Percentiles rank a stretch among this genome's conserved stretches.
Evolutionary conservation across 129 eudicot genomes (phyloP).

Genomic region (Rutidosis leptorrhynchoides): DNA sequence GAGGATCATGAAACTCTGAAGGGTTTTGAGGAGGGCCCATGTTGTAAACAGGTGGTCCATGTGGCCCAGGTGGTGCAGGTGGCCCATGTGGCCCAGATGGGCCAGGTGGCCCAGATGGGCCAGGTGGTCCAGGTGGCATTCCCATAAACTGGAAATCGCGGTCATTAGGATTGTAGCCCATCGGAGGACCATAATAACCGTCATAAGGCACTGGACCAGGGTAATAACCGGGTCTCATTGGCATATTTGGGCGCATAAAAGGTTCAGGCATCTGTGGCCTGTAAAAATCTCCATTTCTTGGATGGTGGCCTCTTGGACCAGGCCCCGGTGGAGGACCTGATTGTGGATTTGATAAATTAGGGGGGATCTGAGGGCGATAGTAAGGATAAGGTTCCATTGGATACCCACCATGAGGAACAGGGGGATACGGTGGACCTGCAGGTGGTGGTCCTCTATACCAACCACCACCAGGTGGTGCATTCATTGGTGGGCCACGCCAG

Average conservation of each 20-base stretch:
- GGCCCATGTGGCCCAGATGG: no score
- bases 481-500: constrained; percentile 91
- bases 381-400: constrained; percentile 88
- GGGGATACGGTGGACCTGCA: constrained; percentile 74
- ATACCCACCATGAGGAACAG: constrained; percentile 70
- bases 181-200: constrained; percentile 83
- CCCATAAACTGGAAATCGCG: constrained; percentile 84
- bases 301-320: constrained; percentile 80
- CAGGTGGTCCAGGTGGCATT: constrained; percentile 73
- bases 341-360: constrained; percentile 66
- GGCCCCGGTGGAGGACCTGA: constrained; percentile 56
- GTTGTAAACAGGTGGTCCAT: constrained; percentile 62
- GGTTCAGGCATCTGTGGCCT: constrained; percentile 72
- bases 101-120: no score
- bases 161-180: constrained; percentile 79
- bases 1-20: constrained; percentile 48
- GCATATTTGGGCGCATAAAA: constrained; percentile 78
- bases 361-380: constrained; percentile 82
- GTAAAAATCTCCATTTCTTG: constrained; percentile 74
- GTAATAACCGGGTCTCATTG: constrained; percentile 81
- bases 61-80: constrained; percentile 52
- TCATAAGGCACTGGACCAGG: constrained; percentile 83
- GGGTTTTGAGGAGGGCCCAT: constrained; percentile 56
- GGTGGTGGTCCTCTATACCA: constrained; percentile 87
- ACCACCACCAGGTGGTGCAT: constrained; percentile 58